A percentile compares a stretch with the other conserved stretches of the same genome.
These are phyloP conservation scores for Voacanga thouarsii DNA, from an alignment of 257 asterid genomes.

Conservation along the genomic window DNA sequence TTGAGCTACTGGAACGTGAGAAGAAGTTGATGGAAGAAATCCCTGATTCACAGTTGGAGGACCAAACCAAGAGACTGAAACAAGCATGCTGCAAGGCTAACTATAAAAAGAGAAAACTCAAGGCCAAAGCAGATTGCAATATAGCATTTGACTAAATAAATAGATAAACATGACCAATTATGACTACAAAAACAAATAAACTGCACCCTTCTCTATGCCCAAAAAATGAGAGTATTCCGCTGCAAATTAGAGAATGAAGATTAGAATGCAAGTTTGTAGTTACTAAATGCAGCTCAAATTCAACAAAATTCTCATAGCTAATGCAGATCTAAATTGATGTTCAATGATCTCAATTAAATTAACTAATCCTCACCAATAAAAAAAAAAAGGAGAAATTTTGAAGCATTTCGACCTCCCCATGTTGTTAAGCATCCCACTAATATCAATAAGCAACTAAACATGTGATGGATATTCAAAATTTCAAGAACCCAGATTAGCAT, in stretches of 20 bases:
- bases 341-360: background rate
- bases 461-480: background rate
- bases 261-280: background rate
- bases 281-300: slow-evolving; percentile 1
- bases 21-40: no score
- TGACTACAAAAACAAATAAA: no score
- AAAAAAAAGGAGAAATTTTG: no score
- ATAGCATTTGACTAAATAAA: no score
- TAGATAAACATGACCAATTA: no score
- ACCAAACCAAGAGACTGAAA: no score
- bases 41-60: no score
- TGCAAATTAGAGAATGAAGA: slow-evolving; percentile 21
- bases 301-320: background rate
- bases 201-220: slow-evolving; percentile 99
- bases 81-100: no score
- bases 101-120: no score
- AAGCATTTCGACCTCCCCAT: background rate
- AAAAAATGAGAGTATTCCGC: slow-evolving; percentile 88
- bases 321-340: slow-evolving; percentile 7
- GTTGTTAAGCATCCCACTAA: background rate
- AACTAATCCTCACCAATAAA: background rate
- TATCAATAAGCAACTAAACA: background rate
- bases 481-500: background rate
- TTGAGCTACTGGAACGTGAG: no score
- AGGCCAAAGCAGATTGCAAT: no score